A percentile compares a stretch with the other conserved stretches of the same genome.
Conservation (phyloP, 2,329 filamentous ascomycete genomes). For the Colletotrichum spinosum region DNA sequence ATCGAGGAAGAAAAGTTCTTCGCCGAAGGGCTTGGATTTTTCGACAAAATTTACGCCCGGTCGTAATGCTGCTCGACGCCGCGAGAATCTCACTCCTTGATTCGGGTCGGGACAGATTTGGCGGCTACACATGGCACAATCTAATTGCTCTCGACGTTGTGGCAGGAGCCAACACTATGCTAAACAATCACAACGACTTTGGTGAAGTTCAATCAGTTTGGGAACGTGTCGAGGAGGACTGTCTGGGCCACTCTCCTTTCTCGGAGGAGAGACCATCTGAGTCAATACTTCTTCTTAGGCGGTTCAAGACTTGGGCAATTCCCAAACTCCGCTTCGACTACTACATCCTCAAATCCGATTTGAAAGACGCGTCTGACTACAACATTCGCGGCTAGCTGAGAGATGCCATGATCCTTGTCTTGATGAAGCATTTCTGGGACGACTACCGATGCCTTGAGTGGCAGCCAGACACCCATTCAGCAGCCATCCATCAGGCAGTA, state of each 20-base stretch:
- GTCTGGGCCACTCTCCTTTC: neutral
- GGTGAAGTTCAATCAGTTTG: neutral
- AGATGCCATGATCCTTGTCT: neutral
- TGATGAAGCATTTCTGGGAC: neutral
- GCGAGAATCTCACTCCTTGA: constrained; percentile 6
- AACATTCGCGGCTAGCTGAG: neutral
- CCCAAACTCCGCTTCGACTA: constrained; percentile 7
- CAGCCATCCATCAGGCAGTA: neutral
- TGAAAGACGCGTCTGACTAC: neutral
- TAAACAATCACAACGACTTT: neutral
- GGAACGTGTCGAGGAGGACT: neutral
- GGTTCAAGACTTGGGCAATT: neutral
- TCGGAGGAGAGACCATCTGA: neutral
- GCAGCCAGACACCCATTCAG: constrained; percentile 1
- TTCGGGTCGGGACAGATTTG: neutral
- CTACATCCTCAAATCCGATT: neutral
- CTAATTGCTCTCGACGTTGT: neutral
- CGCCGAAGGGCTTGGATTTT: neutral
- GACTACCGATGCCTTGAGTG: neutral
- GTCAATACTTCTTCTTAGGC: neutral
- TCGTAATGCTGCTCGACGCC: neutral
- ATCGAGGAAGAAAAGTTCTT: neutral
- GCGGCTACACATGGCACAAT: neutral
- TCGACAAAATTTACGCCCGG: neutral
- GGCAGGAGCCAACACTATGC: neutral